Evolutionary conservation across 495 filamentous ascomycete genomes (phyloP), one percentile per base, ranked within the genome.

Genomic region (Penicillium ochrochloron): DNA sequence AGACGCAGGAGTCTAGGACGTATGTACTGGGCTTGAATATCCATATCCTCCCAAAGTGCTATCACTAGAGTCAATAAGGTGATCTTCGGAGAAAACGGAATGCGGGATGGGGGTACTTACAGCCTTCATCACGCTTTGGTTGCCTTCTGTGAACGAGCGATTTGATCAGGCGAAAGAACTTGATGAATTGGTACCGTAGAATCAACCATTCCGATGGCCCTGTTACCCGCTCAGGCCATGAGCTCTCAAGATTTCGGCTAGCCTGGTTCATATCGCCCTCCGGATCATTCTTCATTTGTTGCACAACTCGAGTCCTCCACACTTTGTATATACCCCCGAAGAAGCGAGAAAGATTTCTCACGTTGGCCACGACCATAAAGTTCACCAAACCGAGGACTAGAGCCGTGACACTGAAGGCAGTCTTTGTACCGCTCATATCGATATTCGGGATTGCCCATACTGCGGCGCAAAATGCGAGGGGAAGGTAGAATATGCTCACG

Each of bases 401-500:
- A 33, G 51, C 51, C 27, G 51, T 33, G 14, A 53, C 12, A 53
- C 51, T 33, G 31, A 53, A 53, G 14, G 25, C 51, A 53, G 51
- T 53, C 4, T 53, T 53, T 53, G 51, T 53, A 5, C 15, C 27
- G 51, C 14, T 33, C 25, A 33, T 53, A 53, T 53, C 23, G 23
- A 53, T 53, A 8, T 53, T 33, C 31, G 51, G 23, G n/a, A 17
- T 33, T 8, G 51, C 51, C 51, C 31, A 29, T 6, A 53, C 31
- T 6, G 51, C 27, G n/a, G 51, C 23, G 33, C 51, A 53, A 19
- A 53, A 53, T 17, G 51, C 23, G 12, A 19, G 27, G 3, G 23
- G 31, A 29, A 53, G 25, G n/a, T 53, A 53, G 51, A 53, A 31
- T 1, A 53, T 53, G 23, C 51, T 53, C 51, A 53, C 51, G 17